Percentiles rank a stretch among this genome's conserved stretches.
Evolutionary conservation across 2,329 filamentous ascomycete genomes (phyloP).

Genomic region (Fusarium lateritium): DNA sequence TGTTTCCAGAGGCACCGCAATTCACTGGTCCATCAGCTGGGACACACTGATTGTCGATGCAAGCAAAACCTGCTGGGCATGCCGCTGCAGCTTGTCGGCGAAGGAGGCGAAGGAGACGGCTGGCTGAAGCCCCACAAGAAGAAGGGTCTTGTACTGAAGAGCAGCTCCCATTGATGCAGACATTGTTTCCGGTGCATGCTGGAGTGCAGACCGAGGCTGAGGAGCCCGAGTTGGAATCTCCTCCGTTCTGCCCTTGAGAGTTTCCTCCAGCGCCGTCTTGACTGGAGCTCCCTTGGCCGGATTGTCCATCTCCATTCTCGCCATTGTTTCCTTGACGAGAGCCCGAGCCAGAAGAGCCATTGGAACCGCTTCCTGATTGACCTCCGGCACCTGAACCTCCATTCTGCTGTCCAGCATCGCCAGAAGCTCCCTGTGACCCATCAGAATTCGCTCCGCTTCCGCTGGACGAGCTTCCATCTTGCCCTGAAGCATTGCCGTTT

Average conservation of each 20-base stretch:
- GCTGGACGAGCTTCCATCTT: neutral
- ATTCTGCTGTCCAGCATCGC: neutral
- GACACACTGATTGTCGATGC: conserved; percentile 29
- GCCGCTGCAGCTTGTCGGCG: conserved; percentile 18
- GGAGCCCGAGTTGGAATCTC: neutral
- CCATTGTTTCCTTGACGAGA: neutral
- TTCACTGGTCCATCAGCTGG: conserved; percentile 1
- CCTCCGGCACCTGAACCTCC: neutral
- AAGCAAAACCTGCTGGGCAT: conserved; percentile 22
- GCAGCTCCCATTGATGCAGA: conserved; percentile 28
- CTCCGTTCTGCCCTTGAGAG: neutral
- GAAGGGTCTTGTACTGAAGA: conserved; percentile 13
- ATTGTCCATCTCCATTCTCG: neutral
- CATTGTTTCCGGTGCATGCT: conserved; percentile 2
- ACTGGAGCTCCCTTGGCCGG: neutral
- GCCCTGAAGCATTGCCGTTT: neutral
- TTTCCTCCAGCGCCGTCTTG: neutral
- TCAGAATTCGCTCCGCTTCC: neutral
- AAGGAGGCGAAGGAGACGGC: conserved; percentile 11
- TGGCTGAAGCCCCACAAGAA: conserved; percentile 10
- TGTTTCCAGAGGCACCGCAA: conserved; percentile 17
- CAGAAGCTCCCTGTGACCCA: neutral
- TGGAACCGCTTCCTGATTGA: neutral
- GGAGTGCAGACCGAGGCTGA: conserved; percentile 9
- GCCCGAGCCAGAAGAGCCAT: neutral